Conservation (phyloP, 225 moss, liverwort and hornwort genomes). For the Pleurozium schreberi region DNA sequence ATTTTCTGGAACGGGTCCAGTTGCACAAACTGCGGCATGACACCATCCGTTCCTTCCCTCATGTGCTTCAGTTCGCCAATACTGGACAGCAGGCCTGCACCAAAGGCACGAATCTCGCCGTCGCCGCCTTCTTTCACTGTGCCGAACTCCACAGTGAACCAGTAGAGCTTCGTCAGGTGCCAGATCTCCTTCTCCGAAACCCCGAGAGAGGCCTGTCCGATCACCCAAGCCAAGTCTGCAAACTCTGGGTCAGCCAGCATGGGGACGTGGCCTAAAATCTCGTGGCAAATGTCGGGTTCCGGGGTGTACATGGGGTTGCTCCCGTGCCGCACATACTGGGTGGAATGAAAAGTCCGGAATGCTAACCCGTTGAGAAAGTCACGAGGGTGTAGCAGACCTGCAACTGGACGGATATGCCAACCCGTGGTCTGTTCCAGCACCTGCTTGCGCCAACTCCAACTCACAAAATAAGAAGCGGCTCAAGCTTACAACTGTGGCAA, state of each 20-base stretch:
- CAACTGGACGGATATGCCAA: constrained; percentile 46
- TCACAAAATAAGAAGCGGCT: background rate
- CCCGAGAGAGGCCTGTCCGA: constrained; percentile 47
- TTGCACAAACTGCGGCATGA: constrained; percentile 27
- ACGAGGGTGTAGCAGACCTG: constrained; percentile 50
- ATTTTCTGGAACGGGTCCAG: constrained; percentile 49
- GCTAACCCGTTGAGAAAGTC: constrained; percentile 55
- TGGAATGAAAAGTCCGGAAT: constrained; percentile 53
- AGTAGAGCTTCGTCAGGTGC: constrained; percentile 56
- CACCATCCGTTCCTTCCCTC: constrained; percentile 16
- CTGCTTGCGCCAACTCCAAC: background rate
- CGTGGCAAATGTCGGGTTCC: constrained; percentile 55
- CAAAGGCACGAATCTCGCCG: constrained; percentile 28
- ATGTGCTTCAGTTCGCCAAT: constrained; percentile 43
- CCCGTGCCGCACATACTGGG: constrained; percentile 51
- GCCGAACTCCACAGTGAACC: constrained; percentile 59
- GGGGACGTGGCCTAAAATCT: constrained; percentile 53
- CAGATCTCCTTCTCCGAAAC: constrained; percentile 48
- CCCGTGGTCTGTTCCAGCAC: constrained; percentile 39
- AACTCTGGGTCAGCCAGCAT: constrained; percentile 43
- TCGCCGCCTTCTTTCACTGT: constrained; percentile 22
- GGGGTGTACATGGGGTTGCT: constrained; percentile 61
- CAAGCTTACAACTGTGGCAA: background rate
- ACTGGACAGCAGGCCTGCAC: constrained; percentile 50
- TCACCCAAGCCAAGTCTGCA: constrained; percentile 36